Evolutionary conservation across 1,139 yeast genomes (phyloP).

Genomic region (Geotrichum carabidarum): DNA sequence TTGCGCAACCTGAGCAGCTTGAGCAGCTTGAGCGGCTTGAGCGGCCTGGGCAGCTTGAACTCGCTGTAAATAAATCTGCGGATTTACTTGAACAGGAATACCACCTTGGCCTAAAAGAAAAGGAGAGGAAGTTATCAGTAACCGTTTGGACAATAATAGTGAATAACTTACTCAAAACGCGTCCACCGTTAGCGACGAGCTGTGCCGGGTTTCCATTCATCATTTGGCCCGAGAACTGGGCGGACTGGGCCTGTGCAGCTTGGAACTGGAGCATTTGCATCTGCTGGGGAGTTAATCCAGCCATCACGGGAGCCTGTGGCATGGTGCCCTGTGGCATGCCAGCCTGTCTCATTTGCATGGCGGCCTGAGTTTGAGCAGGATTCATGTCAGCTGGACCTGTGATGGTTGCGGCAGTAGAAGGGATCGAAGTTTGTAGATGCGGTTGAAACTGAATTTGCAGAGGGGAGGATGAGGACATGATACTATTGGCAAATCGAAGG

Average conservation of each 20-base stretch:
- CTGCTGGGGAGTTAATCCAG: constrained; percentile 13
- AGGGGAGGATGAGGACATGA: constrained; percentile 1
- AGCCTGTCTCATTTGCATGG: constrained; percentile 16
- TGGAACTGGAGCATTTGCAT: constrained; percentile 12
- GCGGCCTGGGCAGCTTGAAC: constrained; percentile 7
- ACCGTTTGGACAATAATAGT: not conserved
- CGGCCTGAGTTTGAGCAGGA: constrained; percentile 14
- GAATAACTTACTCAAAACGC: constrained; percentile 13
- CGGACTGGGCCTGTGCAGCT: constrained; percentile 9
- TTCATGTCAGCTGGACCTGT: constrained; percentile 7
- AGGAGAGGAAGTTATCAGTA: not conserved
- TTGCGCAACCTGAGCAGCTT: not conserved
- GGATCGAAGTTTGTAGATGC: not conserved
- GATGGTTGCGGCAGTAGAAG: not conserved
- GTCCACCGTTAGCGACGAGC: constrained; percentile 10
- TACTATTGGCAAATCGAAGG: constrained; percentile 7
- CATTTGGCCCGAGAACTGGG: constrained; percentile 14
- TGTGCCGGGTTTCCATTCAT: constrained; percentile 15
- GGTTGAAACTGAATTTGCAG: not conserved
- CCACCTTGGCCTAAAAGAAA: not conserved
- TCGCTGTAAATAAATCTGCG: constrained; percentile 11
- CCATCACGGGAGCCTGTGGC: constrained; percentile 12
- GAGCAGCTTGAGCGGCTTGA: constrained; percentile 1
- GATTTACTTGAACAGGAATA: constrained; percentile 21
- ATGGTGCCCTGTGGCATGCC: constrained; percentile 14